phyloP scores from a whole-genome alignment of 148 eudicot species.

The Tetragonia tetragonoides region DNA sequence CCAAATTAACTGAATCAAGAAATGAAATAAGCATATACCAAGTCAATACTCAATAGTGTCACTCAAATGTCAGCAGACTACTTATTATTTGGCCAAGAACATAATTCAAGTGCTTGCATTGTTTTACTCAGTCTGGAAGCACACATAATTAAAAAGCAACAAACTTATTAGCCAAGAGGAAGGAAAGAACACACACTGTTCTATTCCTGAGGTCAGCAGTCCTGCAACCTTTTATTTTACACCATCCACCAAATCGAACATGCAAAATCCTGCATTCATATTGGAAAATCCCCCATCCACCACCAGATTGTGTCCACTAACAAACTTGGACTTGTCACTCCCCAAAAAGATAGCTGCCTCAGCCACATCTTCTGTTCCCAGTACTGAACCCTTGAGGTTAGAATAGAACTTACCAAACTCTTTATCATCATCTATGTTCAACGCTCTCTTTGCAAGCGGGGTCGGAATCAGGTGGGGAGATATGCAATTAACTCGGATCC shows the following conservation, averaged over 20 bases:
- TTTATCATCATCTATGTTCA: slow-evolving; percentile 11
- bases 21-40: too few relatives aligned
- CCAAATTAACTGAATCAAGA: too few relatives aligned
- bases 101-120: too few relatives aligned
- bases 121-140: too few relatives aligned
- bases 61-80: too few relatives aligned
- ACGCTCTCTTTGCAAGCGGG: not conserved
- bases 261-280: slow-evolving; percentile 1
- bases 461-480: slow-evolving; percentile 28
- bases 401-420: slow-evolving; percentile 1
- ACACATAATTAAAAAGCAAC: too few relatives aligned
- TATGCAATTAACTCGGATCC: slow-evolving; percentile 34
- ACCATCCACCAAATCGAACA: not conserved
- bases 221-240: too few relatives aligned
- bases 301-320: slow-evolving; percentile 32
- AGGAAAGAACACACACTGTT: too few relatives aligned
- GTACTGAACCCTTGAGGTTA: slow-evolving; percentile 10
- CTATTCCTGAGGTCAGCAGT: not conserved
- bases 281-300: slow-evolving; percentile 35
- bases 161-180: too few relatives aligned
- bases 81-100: too few relatives aligned
- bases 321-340: slow-evolving; percentile 31
- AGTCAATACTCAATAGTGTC: too few relatives aligned
- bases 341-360: slow-evolving; percentile 29
- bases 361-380: slow-evolving; percentile 25